A percentile compares a stretch with the other conserved stretches of the same genome.
Evolutionary conservation across 78 protist species (phyloP).

Genomic region (Ministeria vibrans): DNA sequence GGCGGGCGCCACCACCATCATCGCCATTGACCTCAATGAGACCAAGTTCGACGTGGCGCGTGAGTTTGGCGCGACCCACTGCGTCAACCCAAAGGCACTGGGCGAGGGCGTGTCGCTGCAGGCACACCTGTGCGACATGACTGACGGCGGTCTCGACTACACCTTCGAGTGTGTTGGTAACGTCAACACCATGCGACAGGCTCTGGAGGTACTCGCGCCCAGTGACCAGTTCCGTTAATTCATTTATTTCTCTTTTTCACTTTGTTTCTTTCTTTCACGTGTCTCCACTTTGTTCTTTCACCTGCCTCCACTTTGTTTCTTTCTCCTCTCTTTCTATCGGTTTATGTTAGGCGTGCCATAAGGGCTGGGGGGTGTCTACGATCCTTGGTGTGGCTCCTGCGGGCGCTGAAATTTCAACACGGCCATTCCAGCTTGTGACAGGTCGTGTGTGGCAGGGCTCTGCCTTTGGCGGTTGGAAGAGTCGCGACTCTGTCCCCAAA

Average conservation of each 20-base stretch:
- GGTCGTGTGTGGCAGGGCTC: slow-evolving; percentile 81
- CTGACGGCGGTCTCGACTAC: slow-evolving; percentile 75
- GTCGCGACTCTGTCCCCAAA: slow-evolving; percentile 53
- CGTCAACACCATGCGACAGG: slow-evolving; percentile 74
- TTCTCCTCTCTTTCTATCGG: background rate
- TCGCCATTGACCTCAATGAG: slow-evolving; percentile 82
- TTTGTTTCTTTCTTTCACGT: background rate
- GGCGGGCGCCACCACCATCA: slow-evolving; percentile 62
- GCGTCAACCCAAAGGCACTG: slow-evolving; percentile 65
- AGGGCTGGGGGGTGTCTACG: slow-evolving; percentile 20
- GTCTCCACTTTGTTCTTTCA: background rate
- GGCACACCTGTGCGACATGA: slow-evolving; percentile 19
- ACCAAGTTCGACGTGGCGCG: slow-evolving; percentile 66
- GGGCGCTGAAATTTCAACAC: slow-evolving; percentile 75
- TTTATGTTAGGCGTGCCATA: slow-evolving; percentile 73
- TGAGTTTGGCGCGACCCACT: slow-evolving; percentile 84
- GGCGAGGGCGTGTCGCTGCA: slow-evolving; percentile 16
- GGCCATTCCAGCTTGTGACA: slow-evolving; percentile 92
- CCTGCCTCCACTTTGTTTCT: background rate
- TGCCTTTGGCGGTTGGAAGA: slow-evolving; percentile 67
- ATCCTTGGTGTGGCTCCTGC: slow-evolving; percentile 76
- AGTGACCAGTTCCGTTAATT: background rate
- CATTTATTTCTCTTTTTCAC: background rate
- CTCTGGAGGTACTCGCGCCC: slow-evolving; percentile 47
- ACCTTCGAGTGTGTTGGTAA: slow-evolving; percentile 87